Evolutionary conservation across 129 eudicot species (phyloP), one percentile per base, ranked within the genome.

Genomic region (Scalesia atractyloides): DNA sequence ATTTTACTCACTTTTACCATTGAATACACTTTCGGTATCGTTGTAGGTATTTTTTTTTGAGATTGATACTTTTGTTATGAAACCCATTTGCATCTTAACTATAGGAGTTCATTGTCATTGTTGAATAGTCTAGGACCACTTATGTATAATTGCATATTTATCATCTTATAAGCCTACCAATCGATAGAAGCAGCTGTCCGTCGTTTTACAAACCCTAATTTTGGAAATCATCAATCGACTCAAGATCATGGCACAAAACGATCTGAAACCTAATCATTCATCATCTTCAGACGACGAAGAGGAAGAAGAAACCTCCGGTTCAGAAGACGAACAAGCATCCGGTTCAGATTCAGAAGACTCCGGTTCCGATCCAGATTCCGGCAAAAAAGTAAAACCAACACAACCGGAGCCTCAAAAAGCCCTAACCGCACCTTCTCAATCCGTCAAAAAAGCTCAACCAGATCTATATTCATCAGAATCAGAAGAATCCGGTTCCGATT

Each of bases 231-330:
- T 47, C 61, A 11, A 47, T 39, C 54, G 58, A 68, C 12, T 7
- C 54, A 36, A 70, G 63, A 52, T 41, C 66, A 78, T 78, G 77
- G 59, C 68, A 46, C 61, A 53, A 2, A 72, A 78, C 30, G 30
- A 24, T 24, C 30, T 24, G 30, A 24, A 24, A 11, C 76, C 76
- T 11, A 64, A 50, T 64, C 24, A 49, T 70, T 39, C 71, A 22
- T 66, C 80, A 20, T 66, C 80, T 9, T 73, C 67, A 30, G 76
- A 77, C 12, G 81, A 48, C 18, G 75, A 69, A 20, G 81, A 77
- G 30, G 30, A 24, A 9, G 77, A 61, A 64, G 60, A 70, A 52
- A 51, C 44, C 11, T 76, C 81, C 1, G 70, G 33, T 24, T 60
- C 81, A 69, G 76, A 70, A 59, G 41, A 36, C 41, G 41, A 37